These are phyloP conservation scores for Cladorrhinum sp. DNA, from an alignment of 2,329 filamentous ascomycete species.

Conservation along the genomic window DNA sequence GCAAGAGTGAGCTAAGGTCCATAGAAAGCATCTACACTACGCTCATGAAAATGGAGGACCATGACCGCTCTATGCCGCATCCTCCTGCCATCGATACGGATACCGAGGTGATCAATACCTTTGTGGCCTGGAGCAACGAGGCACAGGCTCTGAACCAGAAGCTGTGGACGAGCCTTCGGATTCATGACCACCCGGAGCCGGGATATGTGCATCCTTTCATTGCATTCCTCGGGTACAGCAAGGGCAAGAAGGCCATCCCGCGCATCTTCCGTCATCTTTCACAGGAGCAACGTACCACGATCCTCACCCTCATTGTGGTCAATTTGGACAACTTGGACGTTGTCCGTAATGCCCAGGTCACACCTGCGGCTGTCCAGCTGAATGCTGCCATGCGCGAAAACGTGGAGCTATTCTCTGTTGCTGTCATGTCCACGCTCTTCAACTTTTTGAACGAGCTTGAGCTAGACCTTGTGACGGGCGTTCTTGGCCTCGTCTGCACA, in stretches of 20 bases:
- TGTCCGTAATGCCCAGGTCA: constrained; percentile 74
- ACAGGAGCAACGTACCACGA: constrained; percentile 88
- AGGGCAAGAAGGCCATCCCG: constrained; percentile 94
- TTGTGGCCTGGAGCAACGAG: constrained; percentile 75
- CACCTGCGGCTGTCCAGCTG: constrained; percentile 67
- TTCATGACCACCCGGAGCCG: constrained; percentile 75
- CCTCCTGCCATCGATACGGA: constrained; percentile 60
- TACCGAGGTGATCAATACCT: constrained; percentile 65
- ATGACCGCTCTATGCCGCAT: constrained; percentile 74
- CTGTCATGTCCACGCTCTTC: constrained; percentile 87
- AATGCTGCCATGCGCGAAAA: constrained; percentile 80
- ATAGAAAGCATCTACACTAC: constrained; percentile 86
- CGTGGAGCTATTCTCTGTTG: constrained; percentile 82
- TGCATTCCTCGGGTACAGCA: constrained; percentile 87
- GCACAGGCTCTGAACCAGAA: constrained; percentile 70
- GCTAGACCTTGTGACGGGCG: constrained; percentile 84
- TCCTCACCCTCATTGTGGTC: constrained; percentile 92
- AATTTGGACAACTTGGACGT: constrained; percentile 92
- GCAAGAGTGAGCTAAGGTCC: constrained; percentile 78
- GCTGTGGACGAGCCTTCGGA: constrained; percentile 84
- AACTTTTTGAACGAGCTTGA: constrained; percentile 88
- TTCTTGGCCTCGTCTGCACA: constrained; percentile 80
- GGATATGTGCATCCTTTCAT: constrained; percentile 79
- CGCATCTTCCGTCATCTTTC: constrained; percentile 92
- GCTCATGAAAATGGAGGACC: constrained; percentile 91